Conservation (phyloP, 2,329 filamentous ascomycete species). For the Colletotrichum sp. region DNA sequence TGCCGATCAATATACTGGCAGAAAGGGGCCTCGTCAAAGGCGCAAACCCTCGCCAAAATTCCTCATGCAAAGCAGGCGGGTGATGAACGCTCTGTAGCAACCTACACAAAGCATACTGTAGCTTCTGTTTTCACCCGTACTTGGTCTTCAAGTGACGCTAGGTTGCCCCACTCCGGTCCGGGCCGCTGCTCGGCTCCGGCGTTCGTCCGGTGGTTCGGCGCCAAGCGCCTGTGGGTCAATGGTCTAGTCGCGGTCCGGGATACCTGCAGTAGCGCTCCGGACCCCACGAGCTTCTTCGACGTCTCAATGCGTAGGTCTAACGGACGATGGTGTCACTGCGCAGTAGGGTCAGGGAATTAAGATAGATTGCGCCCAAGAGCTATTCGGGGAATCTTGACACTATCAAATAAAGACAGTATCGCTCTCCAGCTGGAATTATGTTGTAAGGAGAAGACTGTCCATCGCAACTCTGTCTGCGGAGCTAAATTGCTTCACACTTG, state of each 20-base stretch:
- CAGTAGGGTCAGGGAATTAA: not conserved
- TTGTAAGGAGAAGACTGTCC: not conserved
- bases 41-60: not conserved
- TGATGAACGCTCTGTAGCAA: fast-evolving
- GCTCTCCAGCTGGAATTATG: not conserved
- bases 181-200: not conserved
- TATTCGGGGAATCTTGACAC: not conserved
- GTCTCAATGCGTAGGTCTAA: too few species aligned
- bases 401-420: fast-evolving
- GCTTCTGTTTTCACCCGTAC: not conserved
- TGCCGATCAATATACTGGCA: not conserved
- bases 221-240: not conserved
- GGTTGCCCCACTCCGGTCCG: not conserved
- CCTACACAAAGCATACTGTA: not conserved
- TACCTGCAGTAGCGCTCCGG: not conserved
- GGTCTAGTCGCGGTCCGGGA: not conserved
- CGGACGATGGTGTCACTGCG: not conserved
- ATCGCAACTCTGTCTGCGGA: too few species aligned
- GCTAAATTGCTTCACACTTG: too few species aligned
- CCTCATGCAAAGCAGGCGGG: fast-evolving
- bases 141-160: not conserved
- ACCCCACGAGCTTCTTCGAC: not conserved
- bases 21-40: not conserved
- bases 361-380: not conserved
- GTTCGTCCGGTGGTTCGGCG: not conserved